Base-by-base conservation (phyloP, 2,329 filamentous ascomycete genomes). In the Colletotrichum sublineola region DNA sequence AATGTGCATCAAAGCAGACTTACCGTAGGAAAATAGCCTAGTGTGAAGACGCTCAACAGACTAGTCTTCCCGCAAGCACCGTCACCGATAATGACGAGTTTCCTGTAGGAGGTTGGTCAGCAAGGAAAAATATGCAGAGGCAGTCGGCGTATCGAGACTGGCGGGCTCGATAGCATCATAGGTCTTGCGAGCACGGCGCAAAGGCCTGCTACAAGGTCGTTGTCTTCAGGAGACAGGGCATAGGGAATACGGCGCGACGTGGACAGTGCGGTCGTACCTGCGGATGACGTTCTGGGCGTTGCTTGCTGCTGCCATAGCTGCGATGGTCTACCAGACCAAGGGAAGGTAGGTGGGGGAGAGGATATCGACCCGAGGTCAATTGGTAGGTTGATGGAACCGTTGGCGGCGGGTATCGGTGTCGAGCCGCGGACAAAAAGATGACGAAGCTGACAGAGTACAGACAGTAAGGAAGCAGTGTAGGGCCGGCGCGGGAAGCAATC, bases 51-150 rank as follows among this genome's bases (percentile, higher is more conserved):
- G 81, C 95, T 98, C 76, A 99, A 87, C 78, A 99, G 86, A 90
- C 94, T 97, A 64, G 96, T 99, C 87, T 99, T 99, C 79, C 96
- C 96, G 84, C 96, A 99, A 77, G 96, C 96, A 86, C 96, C 96
- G 80, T 98, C 95, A 74, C 95, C 95, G 79, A 98, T 97, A 77
- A 98, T 98, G 79, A 98, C 95, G 80, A 98, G 88, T 86, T 98
- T 98, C 87, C 95, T 97, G 80, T 11, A 15, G 46, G 40, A 3
- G 55, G 29, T 15, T 44, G 20, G 42, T 57, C 24, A 67, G 42
- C 29, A 58, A 38, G 20, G 8, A 38, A 24, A 31, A 31, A 2
- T 11, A 14, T 3, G 7, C 18, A 53, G 5, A 36, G 18, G 15
- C 3, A 1, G 48, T 24, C 2, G 12, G 20, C 29, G 40, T 8